Conservation (phyloP, 371 early-diverging fungal genomes). For the Funneliformis caledonium region DNA sequence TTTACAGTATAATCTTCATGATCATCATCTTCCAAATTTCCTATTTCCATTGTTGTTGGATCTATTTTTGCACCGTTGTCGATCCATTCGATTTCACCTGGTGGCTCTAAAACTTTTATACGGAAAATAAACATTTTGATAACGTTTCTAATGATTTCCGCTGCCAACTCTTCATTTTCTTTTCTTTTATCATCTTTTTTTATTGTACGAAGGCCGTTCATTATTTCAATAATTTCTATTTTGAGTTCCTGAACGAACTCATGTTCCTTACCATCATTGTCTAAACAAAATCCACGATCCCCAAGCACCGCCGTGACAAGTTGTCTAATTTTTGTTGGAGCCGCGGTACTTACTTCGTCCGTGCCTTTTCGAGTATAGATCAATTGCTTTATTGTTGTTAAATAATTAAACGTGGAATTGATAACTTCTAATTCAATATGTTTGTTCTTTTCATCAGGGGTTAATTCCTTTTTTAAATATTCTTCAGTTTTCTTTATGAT, state of each 20-base stretch:
- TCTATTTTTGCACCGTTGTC: background rate
- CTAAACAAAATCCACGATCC: background rate
- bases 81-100: background rate
- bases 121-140: conserved; percentile 23
- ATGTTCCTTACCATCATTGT: background rate
- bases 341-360: background rate
- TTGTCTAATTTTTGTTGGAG: conserved; percentile 32
- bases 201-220: background rate
- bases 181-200: background rate
- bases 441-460: background rate
- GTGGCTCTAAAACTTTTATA: conserved; percentile 18
- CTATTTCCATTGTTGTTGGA: conserved; percentile 6
- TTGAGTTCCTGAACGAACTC: conserved; percentile 16
- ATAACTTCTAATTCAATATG: background rate
- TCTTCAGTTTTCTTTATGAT: background rate
- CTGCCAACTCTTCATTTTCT: conserved; percentile 1
- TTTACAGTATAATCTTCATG: background rate
- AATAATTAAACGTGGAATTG: background rate
- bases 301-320: conserved; percentile 26
- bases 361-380: background rate
- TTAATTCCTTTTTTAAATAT: background rate
- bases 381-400: background rate
- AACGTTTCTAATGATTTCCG: background rate
- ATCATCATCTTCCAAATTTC: background rate
- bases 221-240: background rate